Conservation (phyloP, 441 rosid species). For the Pelargonium fulgidum region DNA sequence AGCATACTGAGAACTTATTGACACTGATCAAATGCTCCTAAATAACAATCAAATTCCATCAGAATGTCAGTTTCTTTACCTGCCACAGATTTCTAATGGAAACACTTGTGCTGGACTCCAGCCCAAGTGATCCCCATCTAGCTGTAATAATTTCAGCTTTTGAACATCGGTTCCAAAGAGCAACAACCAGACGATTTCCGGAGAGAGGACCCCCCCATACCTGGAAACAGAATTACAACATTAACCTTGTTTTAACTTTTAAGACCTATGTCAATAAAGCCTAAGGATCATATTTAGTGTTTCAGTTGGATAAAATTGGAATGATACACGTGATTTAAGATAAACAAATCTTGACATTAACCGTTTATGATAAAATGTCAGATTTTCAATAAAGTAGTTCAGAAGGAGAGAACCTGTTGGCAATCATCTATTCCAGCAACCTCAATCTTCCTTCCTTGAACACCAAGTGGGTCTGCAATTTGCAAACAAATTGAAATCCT, state of each 20-base stretch:
- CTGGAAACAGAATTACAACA: not conserved
- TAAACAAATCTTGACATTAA: too few species aligned
- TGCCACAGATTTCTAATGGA: not conserved
- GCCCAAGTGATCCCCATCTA: not conserved
- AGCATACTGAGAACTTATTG: not conserved
- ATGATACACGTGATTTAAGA: too few species aligned
- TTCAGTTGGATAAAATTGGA: too few species aligned
- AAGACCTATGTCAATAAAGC: too few species aligned
- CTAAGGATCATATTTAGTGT: too few species aligned
- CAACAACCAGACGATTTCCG: not conserved
- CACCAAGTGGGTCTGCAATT: not conserved
- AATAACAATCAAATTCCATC: not conserved
- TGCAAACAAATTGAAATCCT: not conserved
- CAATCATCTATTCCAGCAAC: not conserved
- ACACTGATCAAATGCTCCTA: not conserved
- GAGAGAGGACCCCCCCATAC: conserved; percentile 3
- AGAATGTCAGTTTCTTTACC: not conserved
- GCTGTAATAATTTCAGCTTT: not conserved
- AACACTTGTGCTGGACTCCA: not conserved
- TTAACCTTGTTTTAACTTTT: too few species aligned
- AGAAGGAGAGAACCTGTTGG: not conserved
- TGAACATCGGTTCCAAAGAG: conserved; percentile 5
- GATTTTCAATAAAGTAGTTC: not conserved
- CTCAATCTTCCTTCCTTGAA: not conserved
- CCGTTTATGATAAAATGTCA: too few species aligned